Evolutionary conservation across 2,329 filamentous ascomycete species (phyloP).

Genomic region (Aspergillus awamori): DNA sequence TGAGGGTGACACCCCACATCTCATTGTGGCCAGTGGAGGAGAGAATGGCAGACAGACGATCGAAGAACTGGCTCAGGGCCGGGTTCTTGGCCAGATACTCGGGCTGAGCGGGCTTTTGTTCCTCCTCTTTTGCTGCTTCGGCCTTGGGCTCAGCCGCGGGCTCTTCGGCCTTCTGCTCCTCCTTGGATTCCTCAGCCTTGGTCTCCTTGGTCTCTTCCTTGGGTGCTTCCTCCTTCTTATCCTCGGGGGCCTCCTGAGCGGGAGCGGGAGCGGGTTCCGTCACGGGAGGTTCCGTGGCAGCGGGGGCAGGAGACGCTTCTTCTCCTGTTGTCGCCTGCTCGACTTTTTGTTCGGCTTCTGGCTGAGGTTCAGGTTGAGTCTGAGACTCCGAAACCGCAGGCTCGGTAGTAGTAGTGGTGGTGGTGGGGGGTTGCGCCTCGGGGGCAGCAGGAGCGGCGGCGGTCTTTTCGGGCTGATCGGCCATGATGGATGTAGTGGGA

Average conservation of each 20-base stretch:
- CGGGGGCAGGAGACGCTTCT: slow-evolving; percentile 4
- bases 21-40: slow-evolving; percentile 66
- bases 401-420: not conserved
- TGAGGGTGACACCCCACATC: slow-evolving; percentile 82
- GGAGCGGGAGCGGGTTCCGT: slow-evolving; percentile 10
- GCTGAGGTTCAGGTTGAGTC: slow-evolving; percentile 1
- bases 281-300: slow-evolving; percentile 7
- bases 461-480: slow-evolving; percentile 17
- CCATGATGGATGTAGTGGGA: slow-evolving; percentile 9
- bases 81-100: slow-evolving; percentile 41
- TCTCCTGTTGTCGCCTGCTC: not conserved
- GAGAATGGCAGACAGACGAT: slow-evolving; percentile 61
- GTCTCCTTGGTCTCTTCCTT: not conserved
- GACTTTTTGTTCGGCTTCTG: slow-evolving; percentile 2
- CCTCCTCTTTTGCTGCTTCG: slow-evolving; percentile 11
- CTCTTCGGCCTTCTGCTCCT: not conserved
- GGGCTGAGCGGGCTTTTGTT: slow-evolving; percentile 31
- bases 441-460: slow-evolving; percentile 1
- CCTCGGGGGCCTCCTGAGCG: not conserved
- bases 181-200: slow-evolving; percentile 1
- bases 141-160: not conserved
- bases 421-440: slow-evolving; percentile 11
- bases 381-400: slow-evolving; percentile 6
- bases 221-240: slow-evolving; percentile 2
- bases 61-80: slow-evolving; percentile 60